Percentiles rank a stretch among this genome's conserved stretches.
Evolutionary conservation across 2,329 filamentous ascomycete species (phyloP).

Genomic region (Amesomyces nigricolor): DNA sequence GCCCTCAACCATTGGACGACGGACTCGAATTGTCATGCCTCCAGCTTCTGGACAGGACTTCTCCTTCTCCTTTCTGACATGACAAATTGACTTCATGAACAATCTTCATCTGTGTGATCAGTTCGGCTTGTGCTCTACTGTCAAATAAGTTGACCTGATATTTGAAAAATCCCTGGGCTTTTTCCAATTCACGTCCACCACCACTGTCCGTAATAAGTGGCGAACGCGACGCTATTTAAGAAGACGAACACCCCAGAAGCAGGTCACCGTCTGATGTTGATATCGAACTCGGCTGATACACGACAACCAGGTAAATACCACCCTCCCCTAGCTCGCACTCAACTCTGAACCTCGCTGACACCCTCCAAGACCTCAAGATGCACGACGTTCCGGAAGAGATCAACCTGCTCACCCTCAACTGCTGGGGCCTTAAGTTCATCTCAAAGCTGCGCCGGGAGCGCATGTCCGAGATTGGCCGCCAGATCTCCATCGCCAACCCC

Average conservation of each 20-base stretch:
- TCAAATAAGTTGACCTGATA: not conserved
- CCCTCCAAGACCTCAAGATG: not conserved
- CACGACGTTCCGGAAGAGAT: constrained; percentile 51
- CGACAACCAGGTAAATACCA: too few species aligned
- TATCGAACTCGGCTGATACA: too few species aligned
- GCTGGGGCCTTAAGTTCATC: constrained; percentile 91
- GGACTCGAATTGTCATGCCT: too few species aligned
- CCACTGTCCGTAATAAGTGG: too few species aligned
- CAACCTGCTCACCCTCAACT: constrained; percentile 84
- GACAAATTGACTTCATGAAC: too few species aligned
- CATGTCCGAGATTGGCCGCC: constrained; percentile 75
- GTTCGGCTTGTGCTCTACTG: not conserved
- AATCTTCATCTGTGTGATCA: too few species aligned
- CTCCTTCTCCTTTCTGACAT: too few species aligned
- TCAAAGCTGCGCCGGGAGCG: constrained; percentile 72
- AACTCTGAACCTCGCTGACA: not conserved
- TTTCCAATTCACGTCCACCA: too few species aligned
- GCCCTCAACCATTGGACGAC: too few species aligned
- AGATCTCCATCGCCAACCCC: constrained; percentile 63
- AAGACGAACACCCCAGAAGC: not conserved
- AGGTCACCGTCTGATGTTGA: constrained; percentile 7
- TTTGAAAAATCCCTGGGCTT: too few species aligned
- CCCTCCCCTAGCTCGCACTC: not conserved
- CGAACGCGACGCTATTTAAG: too few species aligned
- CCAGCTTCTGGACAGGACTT: too few species aligned